Evolutionary conservation across 1,284 basidiomycete genomes (phyloP), one percentile per base, ranked within the genome.

Genomic region (Papiliotrema nemorosa): DNA sequence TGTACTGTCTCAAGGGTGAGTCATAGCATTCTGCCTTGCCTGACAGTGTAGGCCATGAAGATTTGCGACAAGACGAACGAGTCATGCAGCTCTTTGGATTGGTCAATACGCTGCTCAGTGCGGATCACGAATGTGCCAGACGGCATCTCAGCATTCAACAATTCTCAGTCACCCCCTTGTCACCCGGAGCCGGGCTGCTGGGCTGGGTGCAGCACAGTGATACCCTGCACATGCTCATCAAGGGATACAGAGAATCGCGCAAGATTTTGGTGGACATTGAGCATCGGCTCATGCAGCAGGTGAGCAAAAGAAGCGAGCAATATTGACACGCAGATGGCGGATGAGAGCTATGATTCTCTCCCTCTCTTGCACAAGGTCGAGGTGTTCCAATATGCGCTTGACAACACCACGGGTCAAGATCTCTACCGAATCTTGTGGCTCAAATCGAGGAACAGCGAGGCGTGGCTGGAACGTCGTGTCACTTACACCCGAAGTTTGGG

Each of bases 31-130:
- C 37, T 1, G 21, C 22, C 39, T 18, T 39, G 9, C 12, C 31
- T 24, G 5, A 33, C 16, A 43, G 34, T 20, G 31, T 55, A 90
- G 88, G 90, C n/a, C 94, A 97, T 75, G 96, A 98, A 76, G 96
- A 99, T 77, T 79, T 98, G 58, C 90, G 96, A 47, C 96, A 98
- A 76, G 96, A 99, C 72, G 96, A 99, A 71, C 84, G 96, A 55
- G 96, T 98, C 54, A 98, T 98, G 96, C 96, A 99, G 73, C 81
- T 98, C 12, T 98, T 98, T 74, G 90, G 94, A 52, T 83, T 98
- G 47, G 89, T 98, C 70, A 98, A 99, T 74, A 97, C 90, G 1
- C 78, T 98, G 0, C 83, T 99, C 18, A 87, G 88, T 14, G 86
- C 90, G 38, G 94, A 99, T 69, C 88, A 91, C 21, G 85, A 90